Percentiles rank a stretch among this genome's conserved stretches.
Conservation (phyloP, 495 filamentous ascomycete species). For the Neurospora sp. region DNA sequence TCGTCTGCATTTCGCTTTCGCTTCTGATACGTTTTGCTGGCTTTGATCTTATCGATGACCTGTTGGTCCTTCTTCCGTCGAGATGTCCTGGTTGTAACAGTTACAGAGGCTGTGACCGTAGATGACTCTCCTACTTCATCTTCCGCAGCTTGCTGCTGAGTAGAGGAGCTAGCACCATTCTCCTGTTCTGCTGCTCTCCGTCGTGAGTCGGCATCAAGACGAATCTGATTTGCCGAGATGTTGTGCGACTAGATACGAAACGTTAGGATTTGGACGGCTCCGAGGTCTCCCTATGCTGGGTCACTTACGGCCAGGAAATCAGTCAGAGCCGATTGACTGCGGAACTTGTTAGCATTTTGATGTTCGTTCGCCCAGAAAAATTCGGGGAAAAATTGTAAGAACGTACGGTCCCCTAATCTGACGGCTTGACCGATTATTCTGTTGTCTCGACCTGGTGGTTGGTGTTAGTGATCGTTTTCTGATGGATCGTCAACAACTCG, state of each 20-base stretch:
- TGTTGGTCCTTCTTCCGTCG: slow-evolving; percentile 49
- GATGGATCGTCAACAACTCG: not conserved
- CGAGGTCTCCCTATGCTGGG: not conserved
- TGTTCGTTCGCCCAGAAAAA: not conserved
- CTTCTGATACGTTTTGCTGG: slow-evolving; percentile 64
- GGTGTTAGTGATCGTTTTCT: not conserved
- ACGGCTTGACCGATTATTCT: slow-evolving; percentile 4
- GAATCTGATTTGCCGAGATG: slow-evolving; percentile 76
- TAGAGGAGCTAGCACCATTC: not conserved
- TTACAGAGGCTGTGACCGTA: slow-evolving; percentile 2
- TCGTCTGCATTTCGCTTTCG: slow-evolving; percentile 44
- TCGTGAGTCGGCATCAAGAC: slow-evolving; percentile 45
- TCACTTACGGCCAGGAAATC: slow-evolving; percentile 64
- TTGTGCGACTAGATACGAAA: slow-evolving; percentile 59
- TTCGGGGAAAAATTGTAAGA: not conserved
- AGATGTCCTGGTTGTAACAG: slow-evolving; percentile 2
- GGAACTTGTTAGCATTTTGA: not conserved
- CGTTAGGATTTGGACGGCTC: not conserved
- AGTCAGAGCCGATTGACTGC: slow-evolving; percentile 61
- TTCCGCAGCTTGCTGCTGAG: slow-evolving; percentile 1
- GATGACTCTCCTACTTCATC: slow-evolving; percentile 9
- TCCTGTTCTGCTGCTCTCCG: slow-evolving; percentile 36
- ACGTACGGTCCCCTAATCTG: slow-evolving; percentile 28
- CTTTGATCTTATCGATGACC: slow-evolving; percentile 66
- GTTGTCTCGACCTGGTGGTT: slow-evolving; percentile 13